Conservation (phyloP, 176 grass and related monocot genomes). For the Themeda triandra region DNA sequence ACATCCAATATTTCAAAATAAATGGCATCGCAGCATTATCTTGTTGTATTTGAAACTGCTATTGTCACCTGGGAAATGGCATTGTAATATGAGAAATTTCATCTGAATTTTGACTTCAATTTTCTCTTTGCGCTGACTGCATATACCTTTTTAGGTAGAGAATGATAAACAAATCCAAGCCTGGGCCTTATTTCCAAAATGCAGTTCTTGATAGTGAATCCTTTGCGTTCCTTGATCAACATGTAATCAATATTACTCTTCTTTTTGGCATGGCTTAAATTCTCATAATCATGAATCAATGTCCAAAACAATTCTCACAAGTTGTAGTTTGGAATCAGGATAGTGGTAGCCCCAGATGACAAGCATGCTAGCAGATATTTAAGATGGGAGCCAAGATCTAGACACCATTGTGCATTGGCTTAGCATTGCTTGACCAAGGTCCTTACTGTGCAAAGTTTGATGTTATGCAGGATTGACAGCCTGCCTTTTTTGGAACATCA, state of each 20-base stretch:
- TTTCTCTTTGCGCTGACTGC: neutral
- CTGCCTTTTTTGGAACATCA: slow-evolving; percentile 89
- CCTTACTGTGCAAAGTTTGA: slow-evolving; percentile 28
- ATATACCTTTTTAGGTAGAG: neutral
- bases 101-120: neutral
- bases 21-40: neutral
- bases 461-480: slow-evolving; percentile 68
- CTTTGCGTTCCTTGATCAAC: neutral
- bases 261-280: neutral
- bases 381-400: neutral
- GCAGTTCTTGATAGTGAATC: slow-evolving; percentile 9
- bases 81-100: neutral
- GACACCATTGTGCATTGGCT: neutral
- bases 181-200: slow-evolving; percentile 3
- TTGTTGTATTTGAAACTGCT: neutral
- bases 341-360: slow-evolving; percentile 4
- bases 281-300: neutral
- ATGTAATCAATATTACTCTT: neutral
- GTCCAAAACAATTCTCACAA: neutral
- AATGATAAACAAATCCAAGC: neutral
- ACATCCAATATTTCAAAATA: neutral
- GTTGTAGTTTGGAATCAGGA: slow-evolving; percentile 1
- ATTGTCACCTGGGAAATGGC: neutral
- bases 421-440: neutral
- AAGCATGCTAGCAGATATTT: neutral